These are phyloP conservation scores for Cylindrotheca closterium DNA, from an alignment of 108 stramenopile genomes.

Conservation along the genomic window DNA sequence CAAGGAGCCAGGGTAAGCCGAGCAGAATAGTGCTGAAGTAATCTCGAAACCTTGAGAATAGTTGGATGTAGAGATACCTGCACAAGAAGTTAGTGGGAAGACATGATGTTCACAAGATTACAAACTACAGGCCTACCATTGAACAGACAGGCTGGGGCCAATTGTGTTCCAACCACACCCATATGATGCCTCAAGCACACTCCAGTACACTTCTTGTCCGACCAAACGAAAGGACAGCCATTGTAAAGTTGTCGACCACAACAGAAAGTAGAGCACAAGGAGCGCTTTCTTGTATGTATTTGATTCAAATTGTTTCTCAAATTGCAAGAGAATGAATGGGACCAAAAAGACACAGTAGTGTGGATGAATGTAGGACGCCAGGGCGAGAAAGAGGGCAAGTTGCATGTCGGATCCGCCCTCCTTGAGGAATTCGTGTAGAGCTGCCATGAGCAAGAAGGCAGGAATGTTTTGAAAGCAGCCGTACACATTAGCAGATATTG, in stretches of 20 bases:
- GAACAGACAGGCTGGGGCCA: slow-evolving; percentile 60
- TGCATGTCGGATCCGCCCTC: slow-evolving; percentile 15
- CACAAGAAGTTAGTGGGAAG: too few relatives aligned
- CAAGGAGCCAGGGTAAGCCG: slow-evolving; percentile 52
- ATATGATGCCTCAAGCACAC: slow-evolving; percentile 38
- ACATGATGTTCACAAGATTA: too few relatives aligned
- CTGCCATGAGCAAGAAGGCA: slow-evolving; percentile 37
- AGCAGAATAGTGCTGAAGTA: slow-evolving; percentile 59
- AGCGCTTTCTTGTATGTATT: neutral
- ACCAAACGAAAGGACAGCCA: slow-evolving; percentile 32
- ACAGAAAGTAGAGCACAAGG: slow-evolving; percentile 23
- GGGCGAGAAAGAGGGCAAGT: slow-evolving; percentile 44
- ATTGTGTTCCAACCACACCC: slow-evolving; percentile 37
- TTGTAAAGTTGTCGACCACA: slow-evolving; percentile 28
- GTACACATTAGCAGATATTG: slow-evolving; percentile 28
- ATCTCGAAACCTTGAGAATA: slow-evolving; percentile 69
- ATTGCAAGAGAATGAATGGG: slow-evolving; percentile 30
- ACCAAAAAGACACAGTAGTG: slow-evolving; percentile 43
- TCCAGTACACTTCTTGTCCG: slow-evolving; percentile 19
- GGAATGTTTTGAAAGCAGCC: slow-evolving; percentile 49
- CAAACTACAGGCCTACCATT: slow-evolving; percentile 61
- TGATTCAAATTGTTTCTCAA: slow-evolving; percentile 2
- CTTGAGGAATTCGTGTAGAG: slow-evolving; percentile 33
- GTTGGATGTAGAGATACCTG: slow-evolving; percentile 68
- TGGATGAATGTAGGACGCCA: slow-evolving; percentile 56